Base-by-base conservation (phyloP, 1,284 basidiomycete species). In the Lentinula novae-zelandiae region DNA sequence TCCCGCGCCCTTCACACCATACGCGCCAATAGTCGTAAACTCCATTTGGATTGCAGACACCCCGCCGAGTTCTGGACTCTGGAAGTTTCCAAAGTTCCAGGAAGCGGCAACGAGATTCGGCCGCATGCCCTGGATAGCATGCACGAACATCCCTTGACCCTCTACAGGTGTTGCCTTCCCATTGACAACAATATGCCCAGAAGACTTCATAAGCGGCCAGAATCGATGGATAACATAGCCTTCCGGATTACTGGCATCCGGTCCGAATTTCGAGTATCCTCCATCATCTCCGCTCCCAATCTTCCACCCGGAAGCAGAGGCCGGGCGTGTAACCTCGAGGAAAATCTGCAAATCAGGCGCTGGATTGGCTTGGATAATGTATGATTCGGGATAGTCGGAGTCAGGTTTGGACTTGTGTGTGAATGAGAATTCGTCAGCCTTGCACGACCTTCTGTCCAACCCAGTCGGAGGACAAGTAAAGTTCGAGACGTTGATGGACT, bases 41-140 rank as follows among this genome's bases (percentile, higher is more conserved):
- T 99, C 96, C 96, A 98, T 98, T 79, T 94, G 90, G 60, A 97
- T 81, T 15, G 94, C 91, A 57, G 91, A 86, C 9, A 94, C 89
- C 8, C 89, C 88, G n/a, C 86, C 91, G 68, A 84, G 78, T 61
- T 82, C 74, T 53, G 79, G 69, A 75, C 86, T 85, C 75, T 92
- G 80, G 82, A 99, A 99, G 76, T 93, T 85, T 57, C 82, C 89
- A 79, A 99, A 99, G 81, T 98, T 98, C 97, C 97, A 99, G 22
- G 89, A 80, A 15, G 93, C 80, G 3, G 97, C 97, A 64, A 98
- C 87, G 60, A 95, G 83, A 75, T 99, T 95, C 58, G 96, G 95
- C 9, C 95, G 86, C 95, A 99, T 98, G 69, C 96, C 96, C 75
- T 99, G 97, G 73, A 99, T 96, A 33, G 97, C 96, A 74, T 97